Conservation (phyloP, 148 eudicot species). For the Pouteria glomerata region DNA sequence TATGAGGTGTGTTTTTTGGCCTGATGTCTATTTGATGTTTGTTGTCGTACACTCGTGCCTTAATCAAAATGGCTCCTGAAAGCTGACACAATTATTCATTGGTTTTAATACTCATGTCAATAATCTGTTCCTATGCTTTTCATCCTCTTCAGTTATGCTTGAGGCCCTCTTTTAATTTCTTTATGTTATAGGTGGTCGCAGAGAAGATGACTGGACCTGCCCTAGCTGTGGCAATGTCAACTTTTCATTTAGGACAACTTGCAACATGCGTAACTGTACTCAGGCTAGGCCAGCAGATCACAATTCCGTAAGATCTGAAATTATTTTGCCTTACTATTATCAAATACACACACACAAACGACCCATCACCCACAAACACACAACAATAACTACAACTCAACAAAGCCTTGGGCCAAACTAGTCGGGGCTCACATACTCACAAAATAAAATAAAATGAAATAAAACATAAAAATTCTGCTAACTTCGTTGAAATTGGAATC, state of each 20-base stretch:
- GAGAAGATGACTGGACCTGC: constrained; percentile 99
- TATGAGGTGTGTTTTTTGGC: not conserved
- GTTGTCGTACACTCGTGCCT: not conserved
- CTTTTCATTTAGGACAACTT: constrained; percentile 91
- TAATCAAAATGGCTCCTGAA: not conserved
- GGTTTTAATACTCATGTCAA: not conserved
- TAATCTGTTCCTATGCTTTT: not conserved
- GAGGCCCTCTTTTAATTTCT: not conserved
- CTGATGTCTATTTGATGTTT: not conserved
- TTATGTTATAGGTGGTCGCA: constrained; percentile 65
- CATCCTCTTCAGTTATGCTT: not conserved
- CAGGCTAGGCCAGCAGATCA: constrained; percentile 98
- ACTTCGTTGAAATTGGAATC: no score
- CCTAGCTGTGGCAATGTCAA: constrained; percentile 98
- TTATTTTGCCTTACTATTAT: not conserved
- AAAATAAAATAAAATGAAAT: no score
- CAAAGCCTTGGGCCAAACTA: no score
- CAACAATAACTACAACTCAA: no score
- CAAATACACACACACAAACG: no score
- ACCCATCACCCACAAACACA: no score
- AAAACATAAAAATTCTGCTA: no score
- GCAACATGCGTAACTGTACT: constrained; percentile 97
- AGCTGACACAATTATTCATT: not conserved
- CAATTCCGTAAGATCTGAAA: constrained; percentile 47
- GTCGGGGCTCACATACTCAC: no score